These are phyloP conservation scores for Moricandia arvensis DNA, from an alignment of 345 rosid species.

Conservation along the genomic window DNA sequence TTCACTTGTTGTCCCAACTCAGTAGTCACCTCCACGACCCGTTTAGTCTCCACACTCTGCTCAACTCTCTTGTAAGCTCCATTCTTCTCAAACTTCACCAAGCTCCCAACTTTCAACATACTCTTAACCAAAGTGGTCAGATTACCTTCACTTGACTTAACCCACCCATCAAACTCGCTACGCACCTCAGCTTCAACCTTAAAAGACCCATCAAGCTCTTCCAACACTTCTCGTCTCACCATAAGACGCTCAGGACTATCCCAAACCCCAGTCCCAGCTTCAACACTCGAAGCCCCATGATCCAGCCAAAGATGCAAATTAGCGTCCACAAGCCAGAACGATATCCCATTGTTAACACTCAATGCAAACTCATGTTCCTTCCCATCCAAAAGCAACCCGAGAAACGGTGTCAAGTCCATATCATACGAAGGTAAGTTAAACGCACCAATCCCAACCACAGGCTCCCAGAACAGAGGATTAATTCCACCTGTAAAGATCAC, in stretches of 20 bases:
- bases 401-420: conserved; percentile 66
- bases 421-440: conserved; percentile 79
- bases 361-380: conserved; percentile 55
- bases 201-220: conserved; percentile 63
- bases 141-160: conserved; percentile 59
- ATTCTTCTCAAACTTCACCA: conserved; percentile 42
- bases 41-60: conserved; percentile 48
- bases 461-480: conserved; percentile 87
- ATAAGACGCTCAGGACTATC: conserved; percentile 38
- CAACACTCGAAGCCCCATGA: conserved; percentile 32
- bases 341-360: conserved; percentile 57
- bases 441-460: conserved; percentile 71
- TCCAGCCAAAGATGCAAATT: conserved; percentile 83
- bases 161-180: conserved; percentile 64
- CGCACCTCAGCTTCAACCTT: conserved; percentile 50
- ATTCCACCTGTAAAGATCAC: conserved; percentile 83
- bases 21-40: conserved; percentile 39
- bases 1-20: conserved; percentile 37
- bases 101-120: conserved; percentile 42
- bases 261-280: conserved; percentile 41
- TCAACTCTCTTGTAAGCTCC: conserved; percentile 54
- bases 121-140: conserved; percentile 52
- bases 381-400: conserved; percentile 64
- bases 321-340: conserved; percentile 84
- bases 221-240: conserved; percentile 39